phyloP scores from a whole-genome alignment of 2,329 filamentous ascomycete species.

The Alternaria arborescens region DNA sequence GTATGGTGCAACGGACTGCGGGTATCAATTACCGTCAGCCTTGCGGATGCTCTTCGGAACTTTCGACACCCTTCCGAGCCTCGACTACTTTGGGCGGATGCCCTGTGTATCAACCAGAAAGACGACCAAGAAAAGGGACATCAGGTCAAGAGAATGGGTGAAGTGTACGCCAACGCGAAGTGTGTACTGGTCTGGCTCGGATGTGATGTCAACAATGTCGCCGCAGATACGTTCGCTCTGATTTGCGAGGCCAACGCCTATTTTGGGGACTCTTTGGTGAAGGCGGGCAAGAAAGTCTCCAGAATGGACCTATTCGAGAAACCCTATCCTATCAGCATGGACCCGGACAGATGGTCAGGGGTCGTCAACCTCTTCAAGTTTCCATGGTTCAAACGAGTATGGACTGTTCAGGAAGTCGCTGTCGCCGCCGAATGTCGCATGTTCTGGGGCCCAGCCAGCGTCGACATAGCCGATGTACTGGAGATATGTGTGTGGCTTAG shows the following conservation, averaged over 20 bases:
- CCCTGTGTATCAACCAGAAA: no score
- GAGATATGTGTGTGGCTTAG: neutral
- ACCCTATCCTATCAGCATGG: neutral
- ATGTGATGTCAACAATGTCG: no score
- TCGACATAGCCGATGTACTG: neutral
- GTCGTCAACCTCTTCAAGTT: accelerated
- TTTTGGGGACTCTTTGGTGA: neutral
- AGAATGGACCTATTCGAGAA: accelerated
- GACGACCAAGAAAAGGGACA: no score
- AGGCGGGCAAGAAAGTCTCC: accelerated
- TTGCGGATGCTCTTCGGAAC: accelerated
- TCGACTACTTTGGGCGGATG: no score
- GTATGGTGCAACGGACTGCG: no score
- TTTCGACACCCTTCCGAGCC: no score
- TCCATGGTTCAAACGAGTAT: neutral
- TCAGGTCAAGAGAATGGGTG: no score
- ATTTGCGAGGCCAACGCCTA: no score
- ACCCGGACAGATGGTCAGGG: neutral
- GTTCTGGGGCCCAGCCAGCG: neutral
- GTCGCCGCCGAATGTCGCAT: neutral
- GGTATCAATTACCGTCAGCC: no score
- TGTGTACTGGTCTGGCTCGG: no score
- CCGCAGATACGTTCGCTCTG: no score
- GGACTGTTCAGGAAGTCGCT: neutral
- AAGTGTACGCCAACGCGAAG: no score